A percentile compares a stretch with the other conserved stretches of the same genome.
Conservation (phyloP, 1,139 yeast species). For the Citeromyces hawaiiensis region DNA sequence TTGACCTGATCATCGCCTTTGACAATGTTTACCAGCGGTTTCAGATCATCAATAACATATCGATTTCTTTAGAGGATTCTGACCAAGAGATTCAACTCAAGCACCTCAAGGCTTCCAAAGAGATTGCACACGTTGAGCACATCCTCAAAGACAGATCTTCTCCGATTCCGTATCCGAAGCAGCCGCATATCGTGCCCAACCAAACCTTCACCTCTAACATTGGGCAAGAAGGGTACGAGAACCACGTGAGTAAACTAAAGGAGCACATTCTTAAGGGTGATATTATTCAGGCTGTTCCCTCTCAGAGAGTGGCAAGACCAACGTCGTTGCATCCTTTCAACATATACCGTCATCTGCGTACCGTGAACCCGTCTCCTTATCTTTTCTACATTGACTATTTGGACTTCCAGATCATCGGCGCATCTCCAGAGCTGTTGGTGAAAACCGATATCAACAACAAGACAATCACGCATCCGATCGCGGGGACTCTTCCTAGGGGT, state of each 20-base stretch:
- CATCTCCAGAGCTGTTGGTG: constrained; percentile 89
- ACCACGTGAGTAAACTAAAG: constrained; percentile 62
- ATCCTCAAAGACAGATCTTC: constrained; percentile 28
- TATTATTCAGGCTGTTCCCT: constrained; percentile 94
- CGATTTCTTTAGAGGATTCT: constrained; percentile 24
- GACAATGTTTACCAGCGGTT: constrained; percentile 91
- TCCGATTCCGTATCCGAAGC: constrained; percentile 42
- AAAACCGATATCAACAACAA: constrained; percentile 62
- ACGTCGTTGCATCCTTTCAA: constrained; percentile 93
- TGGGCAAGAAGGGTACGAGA: constrained; percentile 87
- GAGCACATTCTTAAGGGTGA: constrained; percentile 82
- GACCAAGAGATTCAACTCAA: constrained; percentile 27
- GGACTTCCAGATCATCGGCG: constrained; percentile 92
- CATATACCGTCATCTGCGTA: constrained; percentile 83
- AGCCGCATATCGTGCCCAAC: constrained; percentile 51
- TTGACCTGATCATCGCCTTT: constrained; percentile 79
- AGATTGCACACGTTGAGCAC: constrained; percentile 44
- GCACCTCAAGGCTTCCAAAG: constrained; percentile 40
- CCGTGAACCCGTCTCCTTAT: constrained; percentile 96
- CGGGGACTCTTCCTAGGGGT: constrained; percentile 91
- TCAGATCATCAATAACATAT: constrained; percentile 76
- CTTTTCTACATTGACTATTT: constrained; percentile 83
- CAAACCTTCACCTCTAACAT: constrained; percentile 75
- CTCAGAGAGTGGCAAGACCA: constrained; percentile 91
- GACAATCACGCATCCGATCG: constrained; percentile 90